A percentile compares a stretch with the other conserved stretches of the same genome.
Conservation (phyloP, 2,329 filamentous ascomycete genomes). For the Graphiopsis chlorocephala region DNA sequence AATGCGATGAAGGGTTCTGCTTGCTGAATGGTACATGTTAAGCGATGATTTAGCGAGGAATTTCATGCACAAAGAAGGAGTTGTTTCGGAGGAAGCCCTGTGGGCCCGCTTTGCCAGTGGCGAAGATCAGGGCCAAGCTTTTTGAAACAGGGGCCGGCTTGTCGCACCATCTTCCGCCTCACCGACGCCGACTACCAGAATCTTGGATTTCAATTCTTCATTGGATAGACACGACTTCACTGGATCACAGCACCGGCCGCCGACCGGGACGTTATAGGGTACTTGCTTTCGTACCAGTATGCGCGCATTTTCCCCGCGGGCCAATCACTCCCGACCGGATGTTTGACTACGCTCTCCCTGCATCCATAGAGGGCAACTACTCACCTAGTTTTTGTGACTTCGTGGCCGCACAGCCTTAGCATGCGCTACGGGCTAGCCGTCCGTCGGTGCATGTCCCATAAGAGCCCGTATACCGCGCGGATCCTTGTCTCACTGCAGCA, state of each 20-base stretch:
- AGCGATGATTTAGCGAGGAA: not conserved
- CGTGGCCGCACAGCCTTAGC: constrained; percentile 2
- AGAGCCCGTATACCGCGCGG: not conserved
- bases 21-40: not conserved
- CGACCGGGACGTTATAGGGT: constrained; percentile 8
- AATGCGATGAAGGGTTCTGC: not conserved
- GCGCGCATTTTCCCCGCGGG: constrained; percentile 8
- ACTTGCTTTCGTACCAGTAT: constrained; percentile 12
- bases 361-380: constrained; percentile 10
- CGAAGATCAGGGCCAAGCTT: constrained; percentile 11
- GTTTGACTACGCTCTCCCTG: constrained; percentile 11
- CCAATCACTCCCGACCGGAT: not conserved
- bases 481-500: constrained; percentile 8
- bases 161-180: constrained; percentile 7
- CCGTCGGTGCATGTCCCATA: not conserved
- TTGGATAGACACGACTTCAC: constrained; percentile 12
- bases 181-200: not conserved
- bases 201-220: not conserved
- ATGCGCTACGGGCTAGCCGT: not conserved
- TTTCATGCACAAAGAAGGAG: not conserved
- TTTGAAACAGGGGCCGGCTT: constrained; percentile 14
- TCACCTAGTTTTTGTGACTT: constrained; percentile 2
- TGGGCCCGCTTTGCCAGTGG: constrained; percentile 4
- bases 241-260: constrained; percentile 15
- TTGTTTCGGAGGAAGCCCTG: constrained; percentile 9